These are phyloP conservation scores for Staphylotrichum tortipilum DNA, from an alignment of 495 filamentous ascomycete species.

Conservation along the genomic window DNA sequence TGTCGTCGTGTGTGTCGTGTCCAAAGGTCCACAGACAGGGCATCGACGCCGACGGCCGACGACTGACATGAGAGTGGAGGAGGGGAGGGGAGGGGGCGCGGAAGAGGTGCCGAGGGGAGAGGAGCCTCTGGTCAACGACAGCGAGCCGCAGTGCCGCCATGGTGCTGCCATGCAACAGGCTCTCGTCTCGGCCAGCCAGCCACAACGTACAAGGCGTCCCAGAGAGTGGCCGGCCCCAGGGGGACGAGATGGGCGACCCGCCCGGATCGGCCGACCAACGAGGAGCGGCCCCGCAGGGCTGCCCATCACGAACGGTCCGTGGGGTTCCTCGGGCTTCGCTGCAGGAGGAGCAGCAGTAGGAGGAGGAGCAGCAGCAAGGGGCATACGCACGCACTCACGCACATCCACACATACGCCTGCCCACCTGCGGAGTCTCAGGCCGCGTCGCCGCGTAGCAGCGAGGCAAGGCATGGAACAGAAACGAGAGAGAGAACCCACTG, in stretches of 20 bases:
- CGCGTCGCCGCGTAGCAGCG: no score
- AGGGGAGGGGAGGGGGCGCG: no score
- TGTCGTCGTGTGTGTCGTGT: no score
- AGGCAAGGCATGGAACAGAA: not conserved
- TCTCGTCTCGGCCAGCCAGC: not conserved
- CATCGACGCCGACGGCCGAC: no score
- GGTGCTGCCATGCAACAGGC: no score
- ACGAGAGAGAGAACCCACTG: constrained; percentile 1
- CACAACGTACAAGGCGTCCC: not conserved
- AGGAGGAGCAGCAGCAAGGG: not conserved
- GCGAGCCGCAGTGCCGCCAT: no score
- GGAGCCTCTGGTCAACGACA: no score
- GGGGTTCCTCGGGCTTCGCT: constrained; percentile 10
- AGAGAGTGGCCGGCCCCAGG: not conserved
- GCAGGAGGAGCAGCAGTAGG: not conserved
- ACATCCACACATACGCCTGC: no score
- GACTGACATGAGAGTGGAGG: no score
- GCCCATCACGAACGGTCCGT: not conserved
- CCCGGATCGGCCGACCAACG: not conserved
- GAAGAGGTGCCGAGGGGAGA: not conserved
- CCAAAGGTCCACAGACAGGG: no score
- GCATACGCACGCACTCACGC: no score
- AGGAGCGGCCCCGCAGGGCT: not conserved
- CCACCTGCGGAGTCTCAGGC: no score
- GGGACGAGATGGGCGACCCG: not conserved